These are phyloP conservation scores for Thelephora ganbajun DNA, from an alignment of 768 basidiomycete species.

Conservation along the genomic window DNA sequence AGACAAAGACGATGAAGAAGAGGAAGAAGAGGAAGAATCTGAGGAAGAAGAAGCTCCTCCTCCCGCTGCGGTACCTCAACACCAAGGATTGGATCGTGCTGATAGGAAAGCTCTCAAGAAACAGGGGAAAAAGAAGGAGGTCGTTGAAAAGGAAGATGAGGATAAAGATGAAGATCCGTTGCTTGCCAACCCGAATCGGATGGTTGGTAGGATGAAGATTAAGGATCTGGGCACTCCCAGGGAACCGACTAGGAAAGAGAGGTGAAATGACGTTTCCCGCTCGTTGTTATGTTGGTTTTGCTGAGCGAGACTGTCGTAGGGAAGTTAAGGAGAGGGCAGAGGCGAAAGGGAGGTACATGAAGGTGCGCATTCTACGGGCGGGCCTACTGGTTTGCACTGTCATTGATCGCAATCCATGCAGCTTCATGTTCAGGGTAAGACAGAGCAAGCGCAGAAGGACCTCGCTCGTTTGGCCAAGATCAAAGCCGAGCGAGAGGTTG, in stretches of 20 bases:
- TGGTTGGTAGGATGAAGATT: conserved; percentile 54
- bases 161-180: conserved; percentile 53
- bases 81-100: conserved; percentile 50
- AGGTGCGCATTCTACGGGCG: conserved; percentile 29
- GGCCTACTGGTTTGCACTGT: background rate
- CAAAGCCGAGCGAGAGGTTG: conserved; percentile 75
- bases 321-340: conserved; percentile 90
- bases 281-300: background rate
- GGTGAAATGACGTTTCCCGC: conserved; percentile 25
- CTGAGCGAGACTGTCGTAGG: conserved; percentile 23
- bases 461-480: conserved; percentile 79
- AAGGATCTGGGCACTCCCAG: conserved; percentile 54
- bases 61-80: conserved; percentile 17
- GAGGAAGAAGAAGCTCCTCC: conserved; percentile 24
- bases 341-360: conserved; percentile 78
- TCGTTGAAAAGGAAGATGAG: conserved; percentile 20
- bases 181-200: conserved; percentile 66
- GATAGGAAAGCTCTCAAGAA: conserved; percentile 78
- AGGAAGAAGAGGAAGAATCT: conserved; percentile 30
- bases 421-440: conserved; percentile 75
- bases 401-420: conserved; percentile 12
- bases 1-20: conserved; percentile 27
- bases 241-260: conserved; percentile 51
- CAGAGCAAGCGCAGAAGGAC: conserved; percentile 80
- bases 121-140: conserved; percentile 43